Percentiles rank a stretch among this genome's conserved stretches.
Evolutionary conservation across 1,139 yeast genomes (phyloP).

Genomic region (Geotrichum aggregatum): DNA sequence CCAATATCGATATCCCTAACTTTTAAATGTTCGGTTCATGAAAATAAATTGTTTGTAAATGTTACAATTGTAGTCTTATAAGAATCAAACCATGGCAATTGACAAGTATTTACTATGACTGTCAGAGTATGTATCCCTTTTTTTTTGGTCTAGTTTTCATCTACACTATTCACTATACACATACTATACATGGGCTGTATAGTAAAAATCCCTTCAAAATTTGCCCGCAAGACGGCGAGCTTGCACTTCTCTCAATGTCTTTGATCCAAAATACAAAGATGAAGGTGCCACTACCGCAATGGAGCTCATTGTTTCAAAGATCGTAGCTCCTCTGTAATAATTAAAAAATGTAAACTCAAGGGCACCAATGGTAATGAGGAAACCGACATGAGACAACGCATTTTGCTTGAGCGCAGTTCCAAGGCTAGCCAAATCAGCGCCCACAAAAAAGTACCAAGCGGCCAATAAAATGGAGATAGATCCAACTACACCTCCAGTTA

Average conservation of each 20-base stretch:
- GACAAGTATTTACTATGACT: too few species aligned
- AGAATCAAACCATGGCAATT: too few species aligned
- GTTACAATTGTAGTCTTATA: too few species aligned
- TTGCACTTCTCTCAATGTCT: conserved; percentile 45
- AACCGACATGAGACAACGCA: conserved; percentile 43
- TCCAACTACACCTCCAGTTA: conserved; percentile 56
- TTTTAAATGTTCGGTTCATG: too few species aligned
- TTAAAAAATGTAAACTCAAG: conserved; percentile 60
- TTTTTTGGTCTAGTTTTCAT: too few species aligned
- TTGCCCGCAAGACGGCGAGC: conserved; percentile 29
- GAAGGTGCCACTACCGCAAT: conserved; percentile 52
- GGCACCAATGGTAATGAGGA: conserved; percentile 52
- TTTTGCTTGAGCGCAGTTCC: conserved; percentile 32
- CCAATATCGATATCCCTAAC: too few species aligned
- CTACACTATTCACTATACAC: too few species aligned
- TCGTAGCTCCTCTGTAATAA: conserved; percentile 67
- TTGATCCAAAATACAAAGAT: conserved; percentile 63
- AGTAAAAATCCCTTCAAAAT: neutral
- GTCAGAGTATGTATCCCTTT: too few species aligned
- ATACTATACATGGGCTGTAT: too few species aligned
- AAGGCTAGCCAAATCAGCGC: conserved; percentile 26
- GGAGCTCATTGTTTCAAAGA: conserved; percentile 63
- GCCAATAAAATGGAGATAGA: conserved; percentile 38
- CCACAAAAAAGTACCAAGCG: conserved; percentile 27
- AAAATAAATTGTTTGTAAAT: too few species aligned